Conservation (phyloP, 2,329 filamentous ascomycete genomes). For the Xylariaceae sp. region DNA sequence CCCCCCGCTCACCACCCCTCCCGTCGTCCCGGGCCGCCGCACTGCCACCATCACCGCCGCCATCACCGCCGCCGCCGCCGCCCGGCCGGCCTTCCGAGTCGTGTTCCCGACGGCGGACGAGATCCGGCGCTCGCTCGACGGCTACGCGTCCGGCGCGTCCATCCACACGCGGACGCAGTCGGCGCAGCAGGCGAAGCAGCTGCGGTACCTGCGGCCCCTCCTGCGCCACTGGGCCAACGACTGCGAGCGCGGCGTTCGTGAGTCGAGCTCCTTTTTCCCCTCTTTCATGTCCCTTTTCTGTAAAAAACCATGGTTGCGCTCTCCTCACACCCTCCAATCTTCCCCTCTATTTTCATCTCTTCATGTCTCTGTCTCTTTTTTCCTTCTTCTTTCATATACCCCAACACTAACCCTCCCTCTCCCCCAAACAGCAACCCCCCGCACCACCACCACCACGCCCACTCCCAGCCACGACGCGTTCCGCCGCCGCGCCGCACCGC, state of each 20-base stretch:
- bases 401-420: too few relatives aligned
- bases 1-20: too few relatives aligned
- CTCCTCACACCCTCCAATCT: too few relatives aligned
- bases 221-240: constrained; percentile 73
- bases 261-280: constrained; percentile 5
- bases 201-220: constrained; percentile 62
- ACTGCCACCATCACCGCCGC: constrained; percentile 3
- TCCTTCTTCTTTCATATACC: too few relatives aligned
- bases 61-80: constrained; percentile 3
- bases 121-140: constrained; percentile 67
- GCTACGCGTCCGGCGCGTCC: constrained; percentile 68
- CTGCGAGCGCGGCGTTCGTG: constrained; percentile 27
- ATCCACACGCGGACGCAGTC: constrained; percentile 77
- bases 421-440: not conserved
- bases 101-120: constrained; percentile 77
- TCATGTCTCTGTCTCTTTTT: too few relatives aligned
- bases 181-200: constrained; percentile 62
- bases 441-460: not conserved
- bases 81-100: constrained; percentile 53
- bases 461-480: constrained; percentile 40
- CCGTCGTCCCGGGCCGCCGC: not conserved
- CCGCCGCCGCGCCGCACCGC: constrained; percentile 65
- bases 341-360: too few relatives aligned
- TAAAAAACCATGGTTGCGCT: too few relatives aligned
- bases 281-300: not conserved